These are phyloP conservation scores for Macroventuria anomochaeta DNA, from an alignment of 2,329 filamentous ascomycete species.

Conservation along the genomic window DNA sequence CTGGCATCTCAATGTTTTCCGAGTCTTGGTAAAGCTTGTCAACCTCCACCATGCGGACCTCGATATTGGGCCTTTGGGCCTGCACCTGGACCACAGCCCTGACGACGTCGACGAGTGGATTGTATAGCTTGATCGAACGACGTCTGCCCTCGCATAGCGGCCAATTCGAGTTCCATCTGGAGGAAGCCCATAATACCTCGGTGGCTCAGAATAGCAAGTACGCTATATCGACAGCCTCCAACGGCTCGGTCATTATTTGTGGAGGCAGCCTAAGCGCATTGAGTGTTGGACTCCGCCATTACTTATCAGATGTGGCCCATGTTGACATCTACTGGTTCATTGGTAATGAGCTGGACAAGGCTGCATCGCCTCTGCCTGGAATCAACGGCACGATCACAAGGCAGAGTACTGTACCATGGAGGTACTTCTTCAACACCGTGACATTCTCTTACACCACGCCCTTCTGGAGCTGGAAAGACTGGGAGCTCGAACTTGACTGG, in stretches of 20 bases:
- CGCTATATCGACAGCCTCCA: slow-evolving; percentile 19
- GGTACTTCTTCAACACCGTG: slow-evolving; percentile 61
- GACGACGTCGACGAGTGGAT: slow-evolving; percentile 22
- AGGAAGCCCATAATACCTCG: slow-evolving; percentile 9
- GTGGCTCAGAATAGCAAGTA: slow-evolving; percentile 17
- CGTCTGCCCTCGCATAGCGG: slow-evolving; percentile 26
- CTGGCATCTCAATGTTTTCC: slow-evolving; percentile 5
- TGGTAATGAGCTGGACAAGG: slow-evolving; percentile 50
- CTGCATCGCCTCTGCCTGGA: slow-evolving; percentile 38
- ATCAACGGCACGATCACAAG: slow-evolving; percentile 47
- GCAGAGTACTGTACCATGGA: slow-evolving; percentile 54
- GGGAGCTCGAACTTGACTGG: slow-evolving; percentile 62
- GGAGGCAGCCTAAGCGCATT: slow-evolving; percentile 28
- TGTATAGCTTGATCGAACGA: slow-evolving; percentile 33
- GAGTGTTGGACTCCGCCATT: slow-evolving; percentile 48
- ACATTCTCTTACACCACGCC: slow-evolving; percentile 61
- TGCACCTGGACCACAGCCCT: slow-evolving; percentile 7
- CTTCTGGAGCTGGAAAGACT: slow-evolving; percentile 62
- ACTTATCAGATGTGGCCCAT: slow-evolving; percentile 52
- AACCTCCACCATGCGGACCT: slow-evolving; percentile 11
- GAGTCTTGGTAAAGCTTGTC: slow-evolving; percentile 15
- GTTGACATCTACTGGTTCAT: slow-evolving; percentile 59
- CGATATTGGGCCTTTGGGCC: slow-evolving; percentile 4
- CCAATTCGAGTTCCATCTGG: slow-evolving; percentile 28
- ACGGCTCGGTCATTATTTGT: slow-evolving; percentile 25